Base-by-base conservation (phyloP, 2,329 filamentous ascomycete genomes). In the Pseudocercospora crystallina region DNA sequence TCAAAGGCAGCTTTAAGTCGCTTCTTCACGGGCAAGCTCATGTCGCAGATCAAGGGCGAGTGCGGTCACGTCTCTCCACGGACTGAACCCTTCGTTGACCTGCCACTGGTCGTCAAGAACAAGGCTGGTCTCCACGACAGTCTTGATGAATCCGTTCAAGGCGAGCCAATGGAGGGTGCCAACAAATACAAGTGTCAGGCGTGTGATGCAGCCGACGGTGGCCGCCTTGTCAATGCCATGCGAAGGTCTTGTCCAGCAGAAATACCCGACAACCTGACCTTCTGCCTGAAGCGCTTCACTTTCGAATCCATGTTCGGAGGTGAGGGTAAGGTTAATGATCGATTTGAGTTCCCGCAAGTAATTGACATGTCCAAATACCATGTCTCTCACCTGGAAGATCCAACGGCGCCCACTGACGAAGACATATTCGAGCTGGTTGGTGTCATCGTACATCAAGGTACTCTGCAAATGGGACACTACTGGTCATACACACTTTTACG, bases 111-210 rank as follows among this genome's bases (percentile, higher is more conserved):
- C 61, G 95, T 99, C 64, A 95, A 96, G 69, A 92, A 92, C 44
- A 97, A 96, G 71, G 79, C 77, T 15, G 87, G 78, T 30, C 80
- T 99, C 1, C 79, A 89, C 62, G 90, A 96, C 59, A 97, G 94
- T 65, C 76, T 99, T 11, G 84, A 90, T 61, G 90, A 92, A n/a
- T 97, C 96, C 67, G 90, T 97, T 10, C 89, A 95, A 66, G 94
- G 94, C 3, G 94, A 99, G 71, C 84, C 94, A 32, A 91, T 99
- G 87, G 90, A 96, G 76, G 94, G 95, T 59, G 84, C 84, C 82
- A 97, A 99, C 75, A 96, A 96, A 73, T 99, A 97, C 76, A 95
- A 95, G 59, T 99, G 94, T 72, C 91, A 90, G 29, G 87, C 83
- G 4, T 99, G 94, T 67, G 88, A 90, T 55, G 82, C 83, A 9